These are phyloP conservation scores for Exophiala dermatitidis DNA, from an alignment of 2,329 filamentous ascomycete species.

Conservation along the genomic window DNA sequence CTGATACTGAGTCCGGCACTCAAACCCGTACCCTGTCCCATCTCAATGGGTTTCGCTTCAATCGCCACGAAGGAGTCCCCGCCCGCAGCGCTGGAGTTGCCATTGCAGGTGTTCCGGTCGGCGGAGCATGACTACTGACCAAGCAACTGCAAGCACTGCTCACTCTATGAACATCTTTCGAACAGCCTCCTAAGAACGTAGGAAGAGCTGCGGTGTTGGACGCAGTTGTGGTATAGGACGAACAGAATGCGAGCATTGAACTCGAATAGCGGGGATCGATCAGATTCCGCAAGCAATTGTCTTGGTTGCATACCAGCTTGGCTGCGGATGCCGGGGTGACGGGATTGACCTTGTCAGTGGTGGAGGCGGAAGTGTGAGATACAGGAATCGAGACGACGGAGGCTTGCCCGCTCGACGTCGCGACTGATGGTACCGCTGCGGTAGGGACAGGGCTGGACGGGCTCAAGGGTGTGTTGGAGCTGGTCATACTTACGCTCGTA, in stretches of 20 bases:
- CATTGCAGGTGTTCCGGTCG: constrained; percentile 11
- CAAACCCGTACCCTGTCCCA: constrained; percentile 7
- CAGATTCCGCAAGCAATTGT: constrained; percentile 23
- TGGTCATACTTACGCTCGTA: neutral
- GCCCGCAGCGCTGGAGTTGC: constrained; percentile 4
- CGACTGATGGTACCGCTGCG: neutral
- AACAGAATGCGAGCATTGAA: constrained; percentile 12
- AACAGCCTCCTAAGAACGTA: constrained; percentile 28
- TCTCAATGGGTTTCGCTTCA: constrained; percentile 16
- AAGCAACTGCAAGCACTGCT: constrained; percentile 22
- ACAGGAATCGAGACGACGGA: neutral
- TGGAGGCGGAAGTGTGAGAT: neutral
- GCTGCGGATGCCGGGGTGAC: constrained; percentile 9
- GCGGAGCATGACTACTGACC: constrained; percentile 13
- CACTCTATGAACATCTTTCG: constrained; percentile 10
- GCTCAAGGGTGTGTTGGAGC: constrained; percentile 1
- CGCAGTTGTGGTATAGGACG: constrained; percentile 12
- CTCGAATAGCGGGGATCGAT: constrained; percentile 16
- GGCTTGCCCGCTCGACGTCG: neutral
- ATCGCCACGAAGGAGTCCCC: constrained; percentile 13
- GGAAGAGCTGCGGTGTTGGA: constrained; percentile 27
- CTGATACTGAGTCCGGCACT: neutral
- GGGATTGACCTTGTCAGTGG: constrained; percentile 11
- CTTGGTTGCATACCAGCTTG: constrained; percentile 19
- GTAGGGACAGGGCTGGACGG: neutral